Conservation (phyloP, 1,284 basidiomycete genomes). For the Xerocomus subilludens region DNA sequence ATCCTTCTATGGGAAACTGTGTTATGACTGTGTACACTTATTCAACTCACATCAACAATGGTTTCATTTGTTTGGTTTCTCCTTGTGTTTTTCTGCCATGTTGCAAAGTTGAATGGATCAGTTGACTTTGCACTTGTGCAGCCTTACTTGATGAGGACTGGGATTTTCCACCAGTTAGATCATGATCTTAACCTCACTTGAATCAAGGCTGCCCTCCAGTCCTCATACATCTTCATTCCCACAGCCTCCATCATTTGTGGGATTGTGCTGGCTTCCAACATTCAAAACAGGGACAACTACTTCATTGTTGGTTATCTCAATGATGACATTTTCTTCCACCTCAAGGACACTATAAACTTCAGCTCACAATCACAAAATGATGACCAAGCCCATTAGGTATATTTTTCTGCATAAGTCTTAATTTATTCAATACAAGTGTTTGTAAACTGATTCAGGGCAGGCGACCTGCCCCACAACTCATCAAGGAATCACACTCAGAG, state of each 20-base stretch:
- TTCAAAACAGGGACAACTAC: neutral
- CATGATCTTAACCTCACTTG: neutral
- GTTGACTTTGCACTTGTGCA: conserved; percentile 21
- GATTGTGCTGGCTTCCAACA: conserved; percentile 1
- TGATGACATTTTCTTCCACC: conserved; percentile 10
- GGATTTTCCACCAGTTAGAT: neutral
- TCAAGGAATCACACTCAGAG: too few species aligned
- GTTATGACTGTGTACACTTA: conserved; percentile 14
- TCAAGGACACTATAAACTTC: neutral
- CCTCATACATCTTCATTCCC: conserved; percentile 12
- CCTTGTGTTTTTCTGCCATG: conserved; percentile 12
- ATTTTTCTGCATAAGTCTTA: too few species aligned
- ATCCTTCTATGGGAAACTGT: conserved; percentile 4
- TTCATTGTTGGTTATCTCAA: neutral
- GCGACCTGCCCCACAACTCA: too few species aligned
- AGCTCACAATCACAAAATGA: neutral
- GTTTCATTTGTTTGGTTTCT: conserved; percentile 1
- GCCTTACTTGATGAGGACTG: neutral
- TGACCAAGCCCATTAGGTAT: too few species aligned
- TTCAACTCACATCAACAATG: neutral
- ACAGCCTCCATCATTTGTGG: conserved; percentile 12
- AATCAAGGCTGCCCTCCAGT: neutral
- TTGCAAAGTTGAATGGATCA: neutral
- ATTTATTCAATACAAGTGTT: too few species aligned
- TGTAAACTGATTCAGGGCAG: too few species aligned